A percentile compares a stretch with the other conserved stretches of the same genome.
Evolutionary conservation across 345 rosid genomes (phyloP).

Genomic region (Sisymbrium irio): DNA sequence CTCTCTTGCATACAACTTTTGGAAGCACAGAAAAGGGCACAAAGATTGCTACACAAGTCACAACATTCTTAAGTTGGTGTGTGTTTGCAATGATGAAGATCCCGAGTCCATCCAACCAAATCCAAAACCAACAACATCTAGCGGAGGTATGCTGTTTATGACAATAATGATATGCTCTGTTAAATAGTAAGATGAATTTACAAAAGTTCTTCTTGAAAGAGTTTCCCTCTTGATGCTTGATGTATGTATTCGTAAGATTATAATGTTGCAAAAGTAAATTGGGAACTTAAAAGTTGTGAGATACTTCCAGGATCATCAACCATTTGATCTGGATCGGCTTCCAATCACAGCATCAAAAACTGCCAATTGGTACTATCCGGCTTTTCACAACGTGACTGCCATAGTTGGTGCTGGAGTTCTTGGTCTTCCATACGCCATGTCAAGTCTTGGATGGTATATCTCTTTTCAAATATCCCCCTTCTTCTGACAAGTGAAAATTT

Average conservation of each 20-base stretch:
- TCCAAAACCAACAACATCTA: background rate
- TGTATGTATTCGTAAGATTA: background rate
- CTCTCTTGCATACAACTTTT: background rate
- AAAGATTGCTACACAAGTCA: background rate
- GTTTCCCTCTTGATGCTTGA: background rate
- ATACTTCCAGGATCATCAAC: constrained; percentile 4
- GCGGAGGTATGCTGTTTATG: background rate
- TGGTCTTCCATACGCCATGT: constrained; percentile 60
- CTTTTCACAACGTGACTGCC: constrained; percentile 67
- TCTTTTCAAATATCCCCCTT: background rate
- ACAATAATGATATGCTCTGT: background rate
- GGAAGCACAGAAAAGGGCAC: background rate
- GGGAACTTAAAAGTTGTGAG: too few species aligned
- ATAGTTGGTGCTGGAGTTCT: constrained; percentile 64
- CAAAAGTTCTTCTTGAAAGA: background rate
- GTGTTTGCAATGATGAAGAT: background rate
- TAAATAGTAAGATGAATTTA: background rate
- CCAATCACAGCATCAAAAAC: constrained; percentile 56
- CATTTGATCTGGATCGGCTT: constrained; percentile 44
- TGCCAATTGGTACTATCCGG: constrained; percentile 60
- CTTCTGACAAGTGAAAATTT: background rate
- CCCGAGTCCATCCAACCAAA: background rate
- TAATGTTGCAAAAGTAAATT: background rate
- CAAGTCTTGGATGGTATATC: constrained; percentile 56
- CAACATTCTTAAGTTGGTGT: background rate